A percentile compares a stretch with the other conserved stretches of the same genome.
Evolutionary conservation across 345 rosid species (phyloP).

Genomic region (Rhodamnia rubescens): DNA sequence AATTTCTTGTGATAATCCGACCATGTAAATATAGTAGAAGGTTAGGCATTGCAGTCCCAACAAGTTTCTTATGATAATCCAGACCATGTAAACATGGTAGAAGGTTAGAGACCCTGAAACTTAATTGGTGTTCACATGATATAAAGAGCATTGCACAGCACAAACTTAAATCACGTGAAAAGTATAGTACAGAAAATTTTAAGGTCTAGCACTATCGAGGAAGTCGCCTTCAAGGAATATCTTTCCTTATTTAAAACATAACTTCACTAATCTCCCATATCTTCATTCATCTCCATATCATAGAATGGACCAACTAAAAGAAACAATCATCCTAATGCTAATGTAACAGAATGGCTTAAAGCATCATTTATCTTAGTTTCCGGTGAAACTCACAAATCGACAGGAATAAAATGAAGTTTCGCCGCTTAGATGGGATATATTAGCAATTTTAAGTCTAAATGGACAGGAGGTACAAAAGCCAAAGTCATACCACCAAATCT

Average conservation of each 20-base stretch:
- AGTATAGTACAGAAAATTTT: neutral
- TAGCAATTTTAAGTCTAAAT: neutral
- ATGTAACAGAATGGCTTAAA: neutral
- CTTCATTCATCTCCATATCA: neutral
- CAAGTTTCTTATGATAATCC: neutral
- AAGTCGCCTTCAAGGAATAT: neutral
- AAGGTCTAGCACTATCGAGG: neutral
- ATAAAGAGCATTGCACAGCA: neutral
- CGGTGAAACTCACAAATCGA: neutral
- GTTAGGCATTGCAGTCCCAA: too few species aligned
- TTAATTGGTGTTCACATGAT: too few species aligned
- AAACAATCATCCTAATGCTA: neutral
- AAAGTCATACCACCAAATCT: slow-evolving; percentile 15
- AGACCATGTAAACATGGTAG: neutral
- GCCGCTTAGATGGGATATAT: neutral
- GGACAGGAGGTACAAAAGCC: neutral
- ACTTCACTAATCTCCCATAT: neutral
- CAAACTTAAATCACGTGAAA: neutral
- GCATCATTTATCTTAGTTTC: neutral
- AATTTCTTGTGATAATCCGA: neutral
- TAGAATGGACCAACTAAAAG: neutral
- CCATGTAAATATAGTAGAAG: neutral
- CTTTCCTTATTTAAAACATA: neutral
- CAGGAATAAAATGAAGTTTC: neutral
- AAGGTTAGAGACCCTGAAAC: neutral